Evolutionary conservation across 352 stramenopile species (phyloP).

Genomic region (Achlya hypogyna): DNA sequence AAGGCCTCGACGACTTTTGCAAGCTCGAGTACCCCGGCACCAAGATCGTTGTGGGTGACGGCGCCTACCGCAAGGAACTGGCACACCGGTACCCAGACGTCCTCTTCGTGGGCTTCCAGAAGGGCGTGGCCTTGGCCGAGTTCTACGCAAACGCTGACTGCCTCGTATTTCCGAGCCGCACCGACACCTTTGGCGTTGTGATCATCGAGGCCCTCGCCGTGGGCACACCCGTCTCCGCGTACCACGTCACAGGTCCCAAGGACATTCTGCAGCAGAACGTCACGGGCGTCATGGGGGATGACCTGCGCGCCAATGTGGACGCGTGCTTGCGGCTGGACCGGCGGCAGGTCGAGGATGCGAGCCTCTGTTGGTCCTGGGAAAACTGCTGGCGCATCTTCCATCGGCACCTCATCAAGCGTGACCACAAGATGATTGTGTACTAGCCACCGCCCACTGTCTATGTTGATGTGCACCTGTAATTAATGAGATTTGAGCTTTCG

Average conservation of each 20-base stretch:
- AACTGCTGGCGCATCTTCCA: conserved; percentile 15
- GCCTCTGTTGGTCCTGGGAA: conserved; percentile 8
- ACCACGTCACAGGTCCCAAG: conserved; percentile 11
- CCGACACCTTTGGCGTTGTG: conserved; percentile 15
- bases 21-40: conserved; percentile 13
- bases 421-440: background rate
- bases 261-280: conserved; percentile 11
- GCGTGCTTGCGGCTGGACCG: conserved; percentile 11
- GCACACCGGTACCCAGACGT: conserved; percentile 7
- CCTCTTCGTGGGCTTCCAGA: conserved; percentile 10
- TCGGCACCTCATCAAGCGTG: conserved; percentile 9
- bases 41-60: conserved; percentile 15
- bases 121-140: background rate
- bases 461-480: no score
- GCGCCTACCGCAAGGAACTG: conserved; percentile 16
- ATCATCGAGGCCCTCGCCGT: conserved; percentile 14
- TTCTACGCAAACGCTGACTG: conserved; percentile 11
- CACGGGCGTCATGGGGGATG: conserved; percentile 6
- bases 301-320: conserved; percentile 3
- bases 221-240: conserved; percentile 6
- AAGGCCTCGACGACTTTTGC: conserved; percentile 15
- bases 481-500: no score
- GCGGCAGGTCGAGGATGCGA: conserved; percentile 6
- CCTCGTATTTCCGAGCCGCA: conserved; percentile 1
- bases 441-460: no score